Percentiles rank a stretch among this genome's conserved stretches.
Conservation (phyloP, 805 yeast genomes). For the Metschnikowia similis region DNA sequence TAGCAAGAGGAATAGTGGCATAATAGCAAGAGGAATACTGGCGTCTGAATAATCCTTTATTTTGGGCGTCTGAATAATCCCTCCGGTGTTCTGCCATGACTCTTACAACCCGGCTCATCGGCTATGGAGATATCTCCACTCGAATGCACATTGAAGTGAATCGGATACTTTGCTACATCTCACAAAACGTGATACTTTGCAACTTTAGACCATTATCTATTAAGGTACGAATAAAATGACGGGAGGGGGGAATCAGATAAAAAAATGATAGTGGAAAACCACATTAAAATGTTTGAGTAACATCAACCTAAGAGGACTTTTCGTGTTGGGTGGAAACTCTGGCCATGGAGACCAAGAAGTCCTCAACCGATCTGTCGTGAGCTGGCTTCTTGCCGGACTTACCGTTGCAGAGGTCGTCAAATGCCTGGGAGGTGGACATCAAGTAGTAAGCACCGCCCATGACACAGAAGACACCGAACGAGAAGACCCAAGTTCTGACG, state of each 20-base stretch:
- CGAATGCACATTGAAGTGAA: too few relatives aligned
- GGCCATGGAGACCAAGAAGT: slow-evolving; percentile 81
- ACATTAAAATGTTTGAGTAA: slow-evolving; percentile 5
- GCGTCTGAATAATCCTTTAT: too few relatives aligned
- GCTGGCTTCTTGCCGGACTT: slow-evolving; percentile 55
- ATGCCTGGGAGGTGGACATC: slow-evolving; percentile 77
- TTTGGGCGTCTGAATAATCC: too few relatives aligned
- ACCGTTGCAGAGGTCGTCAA: slow-evolving; percentile 84
- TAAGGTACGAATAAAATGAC: slow-evolving; percentile 28
- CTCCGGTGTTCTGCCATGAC: too few relatives aligned
- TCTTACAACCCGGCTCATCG: too few relatives aligned
- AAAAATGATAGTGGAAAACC: slow-evolving; percentile 7
- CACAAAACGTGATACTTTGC: too few relatives aligned
- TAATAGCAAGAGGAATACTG: too few relatives aligned
- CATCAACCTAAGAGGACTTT: slow-evolving; percentile 53
- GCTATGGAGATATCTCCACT: too few relatives aligned
- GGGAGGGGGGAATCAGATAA: slow-evolving; percentile 25
- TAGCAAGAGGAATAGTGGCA: too few relatives aligned
- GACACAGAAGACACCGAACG: slow-evolving; percentile 95
- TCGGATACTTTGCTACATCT: too few relatives aligned
- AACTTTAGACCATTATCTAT: slow-evolving; percentile 18
- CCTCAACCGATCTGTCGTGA: slow-evolving; percentile 71
- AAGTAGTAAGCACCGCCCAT: slow-evolving; percentile 95
- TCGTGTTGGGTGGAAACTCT: slow-evolving; percentile 89
- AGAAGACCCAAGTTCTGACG: slow-evolving; percentile 91